Percentiles rank a stretch among this genome's conserved stretches.
These are phyloP conservation scores for Noccaea caerulescens DNA, from an alignment of 345 rosid species.

Conservation along the genomic window DNA sequence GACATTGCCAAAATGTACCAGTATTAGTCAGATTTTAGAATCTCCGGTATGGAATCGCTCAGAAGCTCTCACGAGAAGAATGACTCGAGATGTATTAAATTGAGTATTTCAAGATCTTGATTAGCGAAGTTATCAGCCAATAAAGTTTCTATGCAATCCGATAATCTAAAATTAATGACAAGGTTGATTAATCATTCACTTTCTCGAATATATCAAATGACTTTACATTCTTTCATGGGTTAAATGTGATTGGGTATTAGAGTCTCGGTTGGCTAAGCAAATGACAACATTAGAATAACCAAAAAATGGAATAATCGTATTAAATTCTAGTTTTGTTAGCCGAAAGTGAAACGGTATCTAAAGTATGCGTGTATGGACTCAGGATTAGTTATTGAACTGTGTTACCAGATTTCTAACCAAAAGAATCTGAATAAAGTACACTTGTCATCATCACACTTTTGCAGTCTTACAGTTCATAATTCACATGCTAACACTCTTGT, in stretches of 20 bases:
- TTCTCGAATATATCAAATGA: background rate
- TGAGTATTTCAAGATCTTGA: background rate
- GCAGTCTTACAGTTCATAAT: conserved; percentile 44
- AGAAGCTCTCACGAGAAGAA: background rate
- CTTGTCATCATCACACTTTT: conserved; percentile 29
- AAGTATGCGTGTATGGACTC: conserved; percentile 19
- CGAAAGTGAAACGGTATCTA: conserved; percentile 42
- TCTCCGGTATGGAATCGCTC: background rate
- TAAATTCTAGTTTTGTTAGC: conserved; percentile 33
- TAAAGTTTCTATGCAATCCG: background rate
- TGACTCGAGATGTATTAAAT: too few species aligned
- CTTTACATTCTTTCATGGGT: background rate
- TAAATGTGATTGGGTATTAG: conserved; percentile 35
- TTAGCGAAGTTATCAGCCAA: background rate
- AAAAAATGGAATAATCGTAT: background rate
- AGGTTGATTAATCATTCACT: background rate
- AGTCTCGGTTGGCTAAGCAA: conserved; percentile 38
- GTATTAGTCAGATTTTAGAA: background rate
- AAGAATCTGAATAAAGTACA: conserved; percentile 16
- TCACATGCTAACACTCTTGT: conserved; percentile 40
- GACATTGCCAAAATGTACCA: background rate
- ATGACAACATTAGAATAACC: conserved; percentile 29
- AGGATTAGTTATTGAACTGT: conserved; percentile 10
- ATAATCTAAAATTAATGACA: background rate
- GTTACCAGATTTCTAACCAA: conserved; percentile 36